Evolutionary conservation across 495 filamentous ascomycete species (phyloP), one percentile per base, ranked within the genome.

Genomic region (Talaromyces stipitatus): DNA sequence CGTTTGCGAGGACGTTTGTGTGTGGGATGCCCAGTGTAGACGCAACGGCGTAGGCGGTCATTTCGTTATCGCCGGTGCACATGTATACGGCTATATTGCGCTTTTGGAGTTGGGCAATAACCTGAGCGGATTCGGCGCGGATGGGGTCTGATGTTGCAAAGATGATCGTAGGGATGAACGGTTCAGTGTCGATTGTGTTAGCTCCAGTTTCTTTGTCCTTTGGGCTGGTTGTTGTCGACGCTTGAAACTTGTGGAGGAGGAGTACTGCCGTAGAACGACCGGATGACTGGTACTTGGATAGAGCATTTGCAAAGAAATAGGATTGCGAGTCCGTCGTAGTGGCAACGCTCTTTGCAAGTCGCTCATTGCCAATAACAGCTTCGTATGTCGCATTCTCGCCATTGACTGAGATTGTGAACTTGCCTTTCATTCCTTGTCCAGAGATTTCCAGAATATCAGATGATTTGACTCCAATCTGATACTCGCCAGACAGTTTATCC

Each of bases 351-450:
- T 70, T 59, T 29, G 96, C 81, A 29, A 96, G 77, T 28, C 78
- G 70, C 69, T 97, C 91, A 61, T 95, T 97, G 20, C 94, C 94
- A 54, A 96, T 85, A 47, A 90, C 77, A 27, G 90, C 82, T 66
- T 90, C 82, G 54, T 85, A 83, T 28, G 66, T 52, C 2, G 61
- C 58, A 8, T 48, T 50, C 9, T 58, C 53, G 20, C 18, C 56
- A 23, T 57, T 29, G 11, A 57, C 51, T 9, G 72, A 64, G n/a
- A 77, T 60, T 0, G 66, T 64, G 66, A 89, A 94, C 7, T 62
- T 76, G 14, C 89, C 94, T 58, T 80, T 84, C 69, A 97, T 80
- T 0, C 92, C 92, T 53, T 86, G 89, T 0, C 92, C 92, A 5
- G 90, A 79, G 4, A 90, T 77, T 65, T 97, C 92, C 22, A 87